These are phyloP conservation scores for Brassica balearica DNA, from an alignment of 441 rosid genomes.

Conservation along the genomic window DNA sequence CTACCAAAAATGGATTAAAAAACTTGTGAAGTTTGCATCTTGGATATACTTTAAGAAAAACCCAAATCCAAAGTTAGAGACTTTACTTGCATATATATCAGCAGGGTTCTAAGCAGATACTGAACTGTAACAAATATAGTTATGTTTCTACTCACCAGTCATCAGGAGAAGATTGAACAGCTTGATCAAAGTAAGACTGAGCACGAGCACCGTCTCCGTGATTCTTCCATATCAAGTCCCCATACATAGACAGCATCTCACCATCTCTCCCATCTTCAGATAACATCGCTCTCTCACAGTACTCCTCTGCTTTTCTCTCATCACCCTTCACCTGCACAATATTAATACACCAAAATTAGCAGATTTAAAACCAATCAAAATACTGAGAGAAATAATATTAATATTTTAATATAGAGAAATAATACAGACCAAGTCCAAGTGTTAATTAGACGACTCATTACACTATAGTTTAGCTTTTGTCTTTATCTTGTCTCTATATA, in stretches of 20 bases:
- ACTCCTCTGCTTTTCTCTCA: slow-evolving; percentile 63
- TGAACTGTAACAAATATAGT: not conserved
- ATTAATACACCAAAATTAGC: slow-evolving; percentile 11
- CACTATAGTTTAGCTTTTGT: not conserved
- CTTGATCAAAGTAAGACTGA: slow-evolving; percentile 66
- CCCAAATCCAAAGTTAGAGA: slow-evolving; percentile 10
- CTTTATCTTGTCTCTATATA: slow-evolving; percentile 4
- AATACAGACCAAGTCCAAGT: not conserved
- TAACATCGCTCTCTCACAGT: slow-evolving; percentile 68
- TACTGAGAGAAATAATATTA: too few relatives aligned
- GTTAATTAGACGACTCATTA: not conserved
- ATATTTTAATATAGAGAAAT: too few relatives aligned
- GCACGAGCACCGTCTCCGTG: slow-evolving; percentile 69
- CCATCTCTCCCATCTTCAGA: slow-evolving; percentile 60
- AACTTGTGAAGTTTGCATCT: not conserved
- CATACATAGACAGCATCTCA: slow-evolving; percentile 62
- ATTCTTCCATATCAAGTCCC: slow-evolving; percentile 69
- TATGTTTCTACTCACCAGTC: slow-evolving; percentile 54
- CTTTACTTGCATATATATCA: not conserved
- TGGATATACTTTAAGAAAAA: not conserved
- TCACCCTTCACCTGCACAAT: slow-evolving; percentile 56
- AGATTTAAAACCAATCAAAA: slow-evolving; percentile 17
- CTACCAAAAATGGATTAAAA: not conserved
- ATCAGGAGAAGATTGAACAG: slow-evolving; percentile 66
- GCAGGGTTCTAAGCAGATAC: not conserved